A percentile compares a stretch with the other conserved stretches of the same genome.
These are phyloP conservation scores for Anisogramma anomala DNA, from an alignment of 2,329 filamentous ascomycete species.

Conservation along the genomic window DNA sequence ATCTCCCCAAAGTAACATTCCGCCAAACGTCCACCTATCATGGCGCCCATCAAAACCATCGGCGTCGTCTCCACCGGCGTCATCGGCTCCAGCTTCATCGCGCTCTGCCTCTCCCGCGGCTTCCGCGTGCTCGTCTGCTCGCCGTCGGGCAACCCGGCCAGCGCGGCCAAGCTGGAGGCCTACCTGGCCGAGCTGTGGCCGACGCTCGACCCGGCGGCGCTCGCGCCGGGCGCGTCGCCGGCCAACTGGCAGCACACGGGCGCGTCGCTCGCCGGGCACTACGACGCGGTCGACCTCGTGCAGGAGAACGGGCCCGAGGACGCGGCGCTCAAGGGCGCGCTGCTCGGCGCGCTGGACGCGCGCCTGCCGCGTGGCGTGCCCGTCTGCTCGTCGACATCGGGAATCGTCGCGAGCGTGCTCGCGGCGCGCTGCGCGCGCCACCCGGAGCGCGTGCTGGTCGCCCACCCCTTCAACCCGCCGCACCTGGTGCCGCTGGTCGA, in stretches of 20 bases:
- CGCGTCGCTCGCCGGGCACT: slow-evolving; percentile 10
- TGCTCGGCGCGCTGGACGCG: slow-evolving; percentile 26
- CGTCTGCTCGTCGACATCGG: slow-evolving; percentile 29
- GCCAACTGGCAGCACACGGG: slow-evolving; percentile 8
- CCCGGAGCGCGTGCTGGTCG: slow-evolving; percentile 27
- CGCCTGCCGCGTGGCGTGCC: slow-evolving; percentile 22
- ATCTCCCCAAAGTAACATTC: too few species aligned
- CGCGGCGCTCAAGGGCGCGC: slow-evolving; percentile 26
- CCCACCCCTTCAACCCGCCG: slow-evolving; percentile 37
- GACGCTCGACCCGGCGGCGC: background rate
- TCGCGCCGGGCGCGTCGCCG: background rate
- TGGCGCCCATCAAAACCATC: slow-evolving; percentile 17
- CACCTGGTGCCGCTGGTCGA: slow-evolving; percentile 40
- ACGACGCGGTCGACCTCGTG: slow-evolving; percentile 22
- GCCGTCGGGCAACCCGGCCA: slow-evolving; percentile 21
- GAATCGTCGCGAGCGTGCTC: slow-evolving; percentile 22
- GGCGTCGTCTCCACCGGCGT: slow-evolving; percentile 24
- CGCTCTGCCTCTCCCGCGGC: slow-evolving; percentile 23
- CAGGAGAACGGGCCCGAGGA: slow-evolving; percentile 31
- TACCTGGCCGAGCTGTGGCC: slow-evolving; percentile 9
- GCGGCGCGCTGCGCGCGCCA: slow-evolving; percentile 18
- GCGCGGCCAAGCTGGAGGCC: slow-evolving; percentile 20
- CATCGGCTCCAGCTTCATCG: slow-evolving; percentile 29
- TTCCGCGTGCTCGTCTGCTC: slow-evolving; percentile 29
- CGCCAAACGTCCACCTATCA: too few species aligned